These are phyloP conservation scores for Claviceps fusiformis DNA, from an alignment of 2,329 filamentous ascomycete genomes.

Conservation along the genomic window DNA sequence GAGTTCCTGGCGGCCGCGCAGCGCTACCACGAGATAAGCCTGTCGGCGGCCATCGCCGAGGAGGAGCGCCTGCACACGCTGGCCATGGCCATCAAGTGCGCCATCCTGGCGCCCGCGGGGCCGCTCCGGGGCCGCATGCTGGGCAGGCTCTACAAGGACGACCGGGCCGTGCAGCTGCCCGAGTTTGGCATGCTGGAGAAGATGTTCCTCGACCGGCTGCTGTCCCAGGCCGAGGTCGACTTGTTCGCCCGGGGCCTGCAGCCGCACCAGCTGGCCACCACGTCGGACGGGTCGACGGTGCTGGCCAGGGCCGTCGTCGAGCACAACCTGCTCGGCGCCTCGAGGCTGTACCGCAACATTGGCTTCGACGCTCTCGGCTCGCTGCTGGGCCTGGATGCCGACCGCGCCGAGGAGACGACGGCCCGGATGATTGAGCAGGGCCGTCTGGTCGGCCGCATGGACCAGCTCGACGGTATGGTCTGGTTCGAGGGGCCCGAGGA, in stretches of 20 bases:
- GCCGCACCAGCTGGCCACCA: constrained; percentile 82
- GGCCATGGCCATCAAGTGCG: constrained; percentile 78
- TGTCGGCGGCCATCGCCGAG: constrained; percentile 66
- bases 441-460: constrained; percentile 73
- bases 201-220: constrained; percentile 84
- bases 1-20: constrained; percentile 79
- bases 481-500: constrained; percentile 72
- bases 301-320: constrained; percentile 88
- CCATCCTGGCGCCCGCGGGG: constrained; percentile 81
- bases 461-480: constrained; percentile 82
- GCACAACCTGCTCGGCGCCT: constrained; percentile 84
- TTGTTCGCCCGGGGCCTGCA: constrained; percentile 70
- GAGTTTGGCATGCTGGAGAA: constrained; percentile 90
- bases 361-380: constrained; percentile 59
- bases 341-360: constrained; percentile 67
- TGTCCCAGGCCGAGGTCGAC: constrained; percentile 69
- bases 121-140: constrained; percentile 70
- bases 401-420: constrained; percentile 80
- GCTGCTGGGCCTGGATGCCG: constrained; percentile 64
- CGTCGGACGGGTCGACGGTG: constrained; percentile 82
- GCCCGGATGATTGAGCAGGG: constrained; percentile 95
- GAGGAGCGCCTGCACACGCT: constrained; percentile 76
- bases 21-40: constrained; percentile 78
- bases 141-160: constrained; percentile 84
- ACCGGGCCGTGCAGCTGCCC: constrained; percentile 58